Conservation (phyloP, 768 basidiomycete genomes). For the Panaeolus cyanescens region DNA sequence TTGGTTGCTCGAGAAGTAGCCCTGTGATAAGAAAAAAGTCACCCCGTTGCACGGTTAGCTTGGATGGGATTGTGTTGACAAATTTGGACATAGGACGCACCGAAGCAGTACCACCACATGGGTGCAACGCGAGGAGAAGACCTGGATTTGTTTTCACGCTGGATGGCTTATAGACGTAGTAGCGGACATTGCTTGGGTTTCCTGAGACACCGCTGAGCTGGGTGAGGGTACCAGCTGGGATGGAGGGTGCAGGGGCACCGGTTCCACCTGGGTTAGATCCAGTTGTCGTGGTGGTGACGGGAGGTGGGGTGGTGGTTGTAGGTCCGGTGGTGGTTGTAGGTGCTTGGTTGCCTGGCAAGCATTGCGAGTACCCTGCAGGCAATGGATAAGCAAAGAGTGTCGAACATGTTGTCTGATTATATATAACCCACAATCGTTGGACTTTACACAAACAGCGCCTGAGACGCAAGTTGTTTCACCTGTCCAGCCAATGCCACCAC, state of each 20-base stretch:
- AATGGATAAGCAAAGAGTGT: not conserved
- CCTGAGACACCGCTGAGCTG: conserved; percentile 7
- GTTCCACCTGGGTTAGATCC: conserved; percentile 4
- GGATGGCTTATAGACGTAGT: conserved; percentile 14
- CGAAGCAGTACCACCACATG: conserved; percentile 15
- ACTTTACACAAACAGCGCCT: conserved; percentile 6
- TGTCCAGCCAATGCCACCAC: conserved; percentile 11
- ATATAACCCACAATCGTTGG: conserved; percentile 13
- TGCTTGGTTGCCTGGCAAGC: conserved; percentile 3
- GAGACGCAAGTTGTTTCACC: conserved; percentile 12
- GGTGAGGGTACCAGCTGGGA: conserved; percentile 14
- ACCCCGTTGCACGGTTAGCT: not conserved
- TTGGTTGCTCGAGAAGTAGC: conserved; percentile 48
- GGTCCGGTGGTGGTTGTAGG: not conserved
- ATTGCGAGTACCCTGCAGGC: conserved; percentile 13
- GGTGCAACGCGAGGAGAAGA: conserved; percentile 14
- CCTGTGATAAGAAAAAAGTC: conserved; percentile 26
- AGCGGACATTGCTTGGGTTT: conserved; percentile 13
- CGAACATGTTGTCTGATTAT: not conserved
- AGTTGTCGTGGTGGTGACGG: conserved; percentile 4
- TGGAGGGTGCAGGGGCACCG: conserved; percentile 10
- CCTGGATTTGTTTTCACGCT: conserved; percentile 12
- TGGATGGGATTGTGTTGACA: not conserved
- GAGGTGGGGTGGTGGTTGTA: not conserved
- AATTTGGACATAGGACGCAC: not conserved